Percentiles rank a stretch among this genome's conserved stretches.
Evolutionary conservation across 1,284 basidiomycete species (phyloP).

Genomic region (Coriolopsis trogii): DNA sequence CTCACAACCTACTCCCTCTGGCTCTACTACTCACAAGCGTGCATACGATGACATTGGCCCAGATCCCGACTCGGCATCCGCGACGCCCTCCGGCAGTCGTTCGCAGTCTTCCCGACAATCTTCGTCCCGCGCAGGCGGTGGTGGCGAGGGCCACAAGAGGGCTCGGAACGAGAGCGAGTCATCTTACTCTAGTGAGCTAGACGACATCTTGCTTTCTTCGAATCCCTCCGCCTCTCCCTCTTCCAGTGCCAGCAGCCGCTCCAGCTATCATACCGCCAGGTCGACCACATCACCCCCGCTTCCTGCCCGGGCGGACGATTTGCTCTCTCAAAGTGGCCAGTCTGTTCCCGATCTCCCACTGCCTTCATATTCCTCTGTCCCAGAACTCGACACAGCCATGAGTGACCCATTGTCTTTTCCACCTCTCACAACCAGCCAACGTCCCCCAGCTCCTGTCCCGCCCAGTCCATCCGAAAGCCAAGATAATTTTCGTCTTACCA

Average conservation of each 20-base stretch:
- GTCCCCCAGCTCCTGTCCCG: background rate
- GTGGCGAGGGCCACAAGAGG: slow-evolving; percentile 22
- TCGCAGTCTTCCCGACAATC: slow-evolving; percentile 1
- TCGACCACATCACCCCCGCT: slow-evolving; percentile 8
- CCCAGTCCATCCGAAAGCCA: background rate
- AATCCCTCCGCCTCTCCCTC: slow-evolving; percentile 14
- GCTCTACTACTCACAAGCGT: slow-evolving; percentile 18
- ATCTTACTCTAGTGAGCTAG: slow-evolving; percentile 16
- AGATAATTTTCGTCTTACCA: slow-evolving; percentile 5
- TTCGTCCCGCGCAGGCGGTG: slow-evolving; percentile 1
- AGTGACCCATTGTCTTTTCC: slow-evolving; percentile 1
- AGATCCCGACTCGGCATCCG: slow-evolving; percentile 2
- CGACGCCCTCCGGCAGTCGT: slow-evolving; percentile 3
- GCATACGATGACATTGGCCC: slow-evolving; percentile 19
- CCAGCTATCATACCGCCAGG: slow-evolving; percentile 21
- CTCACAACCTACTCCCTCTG: background rate
- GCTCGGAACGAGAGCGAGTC: slow-evolving; percentile 21
- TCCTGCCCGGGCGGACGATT: background rate
- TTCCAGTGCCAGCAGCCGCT: slow-evolving; percentile 15
- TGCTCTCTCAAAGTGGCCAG: slow-evolving; percentile 1
- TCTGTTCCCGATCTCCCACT: background rate
- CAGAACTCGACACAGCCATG: background rate
- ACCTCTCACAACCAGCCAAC: no score
- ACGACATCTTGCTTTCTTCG: slow-evolving; percentile 14
- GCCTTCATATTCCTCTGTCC: background rate